Base-by-base conservation (phyloP, 176 grass and related monocot species). In the Chloris gayana region DNA sequence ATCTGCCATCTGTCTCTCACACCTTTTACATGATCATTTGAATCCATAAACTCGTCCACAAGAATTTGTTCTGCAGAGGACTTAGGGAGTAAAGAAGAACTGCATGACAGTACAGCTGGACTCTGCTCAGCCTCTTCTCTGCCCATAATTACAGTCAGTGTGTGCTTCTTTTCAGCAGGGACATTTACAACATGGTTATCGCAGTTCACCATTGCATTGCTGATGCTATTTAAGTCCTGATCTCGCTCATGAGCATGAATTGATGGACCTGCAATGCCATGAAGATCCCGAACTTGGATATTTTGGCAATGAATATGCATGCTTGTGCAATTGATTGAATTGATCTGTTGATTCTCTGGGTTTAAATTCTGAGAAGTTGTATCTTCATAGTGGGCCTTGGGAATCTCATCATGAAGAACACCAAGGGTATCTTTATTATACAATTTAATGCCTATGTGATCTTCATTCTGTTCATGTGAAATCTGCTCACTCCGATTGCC, bases 1-100 rank as follows among this genome's bases (percentile, higher is more conserved):
- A 76, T 15, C 69, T 78, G 82, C 85, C 85, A 83, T 61, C 74
- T 38, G 25, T 79, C 54, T 69, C 79, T 88, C 31, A 56, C 67
- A 57, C 51, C 64, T 73, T 79, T 56, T 53, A 39, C 21, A 61
- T 80, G 73, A n/a, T 60, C 84, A 58, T 77, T 67, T 70, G 54
- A 38, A 85, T 84, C 79, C 53, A 83, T 25, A 78, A 64, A 54
- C 56, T 62, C 67, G 14, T 79, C 75, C 17, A 53, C 67, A 33
- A 9, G 62, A 74, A 70, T 75, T 63, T 74, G 61, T 37, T 75
- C 75, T 46, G n/a, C 72, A 17, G 76, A 81, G 25, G 67, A 82
- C 45, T 85, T 56, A 7, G 35, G 73, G 65, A 83, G 54, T 27
- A 72, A 19, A 32, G 78, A 50, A 38, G 72, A 73, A 64, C 67